Evolutionary conservation across 2,329 filamentous ascomycete species (phyloP).

Genomic region (Pleoardoris graminearum): DNA sequence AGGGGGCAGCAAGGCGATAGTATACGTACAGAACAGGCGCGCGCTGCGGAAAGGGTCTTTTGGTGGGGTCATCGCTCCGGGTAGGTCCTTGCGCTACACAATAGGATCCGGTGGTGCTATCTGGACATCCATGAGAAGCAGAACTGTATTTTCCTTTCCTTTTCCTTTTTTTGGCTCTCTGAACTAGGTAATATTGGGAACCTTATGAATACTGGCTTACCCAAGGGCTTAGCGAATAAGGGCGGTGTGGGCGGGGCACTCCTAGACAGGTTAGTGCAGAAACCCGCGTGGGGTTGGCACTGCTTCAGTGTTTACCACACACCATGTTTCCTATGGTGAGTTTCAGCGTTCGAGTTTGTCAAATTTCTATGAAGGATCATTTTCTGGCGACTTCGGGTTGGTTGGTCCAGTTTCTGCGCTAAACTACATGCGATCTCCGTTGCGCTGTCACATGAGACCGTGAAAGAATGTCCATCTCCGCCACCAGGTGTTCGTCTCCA

Average conservation of each 20-base stretch:
- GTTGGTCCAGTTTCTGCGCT: too few relatives aligned
- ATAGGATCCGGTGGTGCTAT: not conserved
- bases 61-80: not conserved
- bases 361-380: too few relatives aligned
- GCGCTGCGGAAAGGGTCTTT: slow-evolving; percentile 26
- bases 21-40: slow-evolving; percentile 23
- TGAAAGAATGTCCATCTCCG: too few relatives aligned
- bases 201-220: not conserved
- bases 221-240: not conserved
- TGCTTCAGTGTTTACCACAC: too few relatives aligned
- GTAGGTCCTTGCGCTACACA: not conserved
- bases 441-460: too few relatives aligned
- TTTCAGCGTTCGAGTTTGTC: too few relatives aligned
- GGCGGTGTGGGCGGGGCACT: not conserved
- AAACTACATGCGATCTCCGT: too few relatives aligned
- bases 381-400: too few relatives aligned
- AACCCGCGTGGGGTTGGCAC: not conserved
- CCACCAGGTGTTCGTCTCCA: too few relatives aligned
- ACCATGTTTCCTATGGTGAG: too few relatives aligned
- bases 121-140: not conserved
- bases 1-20: not conserved
- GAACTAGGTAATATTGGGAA: not conserved
- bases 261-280: not conserved
- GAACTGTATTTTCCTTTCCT: too few relatives aligned
- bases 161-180: not conserved